Evolutionary conservation across 352 stramenopile genomes (phyloP), one percentile per base, ranked within the genome.

Genomic region (Globisporangium sylvaticum): DNA sequence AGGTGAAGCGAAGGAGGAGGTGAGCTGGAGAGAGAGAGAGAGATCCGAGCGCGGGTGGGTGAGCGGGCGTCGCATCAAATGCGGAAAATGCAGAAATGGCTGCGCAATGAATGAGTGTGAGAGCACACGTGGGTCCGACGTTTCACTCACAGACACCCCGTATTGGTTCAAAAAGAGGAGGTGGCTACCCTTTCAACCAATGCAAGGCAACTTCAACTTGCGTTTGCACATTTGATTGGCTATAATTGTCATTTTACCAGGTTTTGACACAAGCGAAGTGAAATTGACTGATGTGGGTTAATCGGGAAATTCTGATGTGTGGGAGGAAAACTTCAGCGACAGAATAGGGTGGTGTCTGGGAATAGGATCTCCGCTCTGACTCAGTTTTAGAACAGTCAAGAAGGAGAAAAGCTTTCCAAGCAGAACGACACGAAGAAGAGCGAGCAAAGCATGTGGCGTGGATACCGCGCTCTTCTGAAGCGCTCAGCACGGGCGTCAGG

Each of bases 401-500:
- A 50, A 46, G n/a, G 10, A 31, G 3, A 18, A 48, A 34, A 42
- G 29, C n/a, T 22, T 5, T 32, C 55, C n/a, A 62, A 52, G 57
- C 57, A 62, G 10, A n/a, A 32, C 31, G 24, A 37, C n/a, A n/a
- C n/a, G n/a, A n/a, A 37, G 5, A 9, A 58, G 18, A 22, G 4
- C n/a, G n/a, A 29, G 7, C n/a, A 18, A 27, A 54, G 58, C 34
- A 63, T 63, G 58, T 63, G 58, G 58, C 58, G 58, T 25, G 37
- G 58, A 34, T 63, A 63, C 34, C 34, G 58, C 34, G 58, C 34
- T 60, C 55, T 60, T 7, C 39, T 63, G n/a, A 22, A n/a, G 27
- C 54, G 27, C 25, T 10, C 53, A 3, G 37, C 25, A 39, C 24
- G 37, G 14, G 4, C 39, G 5, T 54, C 58, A 3, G 14, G 39